Evolutionary conservation across 23 red algal species (phyloP).

Genomic region (Gracilariopsis chorda): DNA sequence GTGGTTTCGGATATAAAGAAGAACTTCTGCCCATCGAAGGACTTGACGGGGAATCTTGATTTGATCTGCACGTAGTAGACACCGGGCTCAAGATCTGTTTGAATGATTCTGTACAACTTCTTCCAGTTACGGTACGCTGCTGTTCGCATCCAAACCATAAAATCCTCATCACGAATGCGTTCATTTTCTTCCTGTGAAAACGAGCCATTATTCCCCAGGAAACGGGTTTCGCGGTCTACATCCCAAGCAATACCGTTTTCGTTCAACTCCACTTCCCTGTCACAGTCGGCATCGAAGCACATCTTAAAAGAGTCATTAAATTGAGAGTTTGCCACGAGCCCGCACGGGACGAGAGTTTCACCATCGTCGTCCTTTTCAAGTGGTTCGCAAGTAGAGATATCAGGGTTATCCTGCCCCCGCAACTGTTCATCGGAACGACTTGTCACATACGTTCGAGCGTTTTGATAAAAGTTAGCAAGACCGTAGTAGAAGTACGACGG

Average conservation of each 20-base stretch:
- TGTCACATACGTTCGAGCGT: conserved; percentile 65
- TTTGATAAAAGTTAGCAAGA: conserved; percentile 82
- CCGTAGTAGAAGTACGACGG: conserved; percentile 82
- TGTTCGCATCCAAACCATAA: conserved; percentile 89
- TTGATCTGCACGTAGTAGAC: conserved; percentile 47
- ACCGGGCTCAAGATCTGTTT: conserved; percentile 39
- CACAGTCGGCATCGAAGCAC: conserved; percentile 26
- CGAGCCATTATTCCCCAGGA: conserved; percentile 9
- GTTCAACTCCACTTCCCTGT: background rate
- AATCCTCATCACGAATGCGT: conserved; percentile 31
- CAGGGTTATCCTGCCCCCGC: conserved; percentile 25
- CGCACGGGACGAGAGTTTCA: conserved; percentile 54
- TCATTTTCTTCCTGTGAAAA: conserved; percentile 7
- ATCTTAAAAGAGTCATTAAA: conserved; percentile 77
- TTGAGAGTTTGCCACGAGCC: conserved; percentile 61
- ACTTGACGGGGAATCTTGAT: conserved; percentile 60
- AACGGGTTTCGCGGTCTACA: conserved; percentile 45
- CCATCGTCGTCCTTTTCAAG: background rate
- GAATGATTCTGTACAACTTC: conserved; percentile 68
- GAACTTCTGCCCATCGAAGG: conserved; percentile 84
- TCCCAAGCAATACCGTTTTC: conserved; percentile 69
- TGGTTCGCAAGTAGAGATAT: conserved; percentile 47
- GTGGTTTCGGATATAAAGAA: conserved; percentile 81
- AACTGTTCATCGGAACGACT: conserved; percentile 55
- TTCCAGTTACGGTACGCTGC: conserved; percentile 70